Evolutionary conservation across 768 basidiomycete genomes (phyloP).

Genomic region (Lentinula raphanica): DNA sequence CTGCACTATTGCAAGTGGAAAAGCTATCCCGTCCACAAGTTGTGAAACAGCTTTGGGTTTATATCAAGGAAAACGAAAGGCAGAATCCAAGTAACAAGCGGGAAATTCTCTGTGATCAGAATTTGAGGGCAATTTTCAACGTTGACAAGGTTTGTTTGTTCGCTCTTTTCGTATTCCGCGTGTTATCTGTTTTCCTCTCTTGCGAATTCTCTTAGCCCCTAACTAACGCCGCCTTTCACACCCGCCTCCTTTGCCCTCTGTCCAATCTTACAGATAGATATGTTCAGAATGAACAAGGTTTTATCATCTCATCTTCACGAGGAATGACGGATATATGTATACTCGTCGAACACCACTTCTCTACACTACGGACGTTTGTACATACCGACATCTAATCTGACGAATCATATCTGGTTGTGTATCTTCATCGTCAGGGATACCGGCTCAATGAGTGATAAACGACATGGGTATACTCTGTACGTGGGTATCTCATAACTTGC

Average conservation of each 20-base stretch:
- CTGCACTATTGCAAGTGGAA: constrained; percentile 60
- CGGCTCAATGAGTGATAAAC: too few species aligned
- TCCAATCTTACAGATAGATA: constrained; percentile 46
- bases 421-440: too few species aligned
- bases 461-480: too few species aligned
- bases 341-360: neutral
- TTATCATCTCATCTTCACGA: constrained; percentile 36
- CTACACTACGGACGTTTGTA: neutral
- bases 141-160: constrained; percentile 43
- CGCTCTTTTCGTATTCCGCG: too few species aligned
- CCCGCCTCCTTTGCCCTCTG: neutral
- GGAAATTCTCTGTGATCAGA: constrained; percentile 80
- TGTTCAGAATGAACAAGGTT: constrained; percentile 95
- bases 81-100: constrained; percentile 83
- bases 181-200: neutral
- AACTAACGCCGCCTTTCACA: neutral
- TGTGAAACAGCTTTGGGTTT: constrained; percentile 86
- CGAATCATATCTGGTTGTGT: too few species aligned
- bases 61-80: constrained; percentile 75
- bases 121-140: constrained; percentile 69
- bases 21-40: constrained; percentile 82
- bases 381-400: too few species aligned
- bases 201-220: neutral
- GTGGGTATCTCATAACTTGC: too few species aligned
- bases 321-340: neutral